Conservation (phyloP, 768 basidiomycete species). For the Russula emetica region DNA sequence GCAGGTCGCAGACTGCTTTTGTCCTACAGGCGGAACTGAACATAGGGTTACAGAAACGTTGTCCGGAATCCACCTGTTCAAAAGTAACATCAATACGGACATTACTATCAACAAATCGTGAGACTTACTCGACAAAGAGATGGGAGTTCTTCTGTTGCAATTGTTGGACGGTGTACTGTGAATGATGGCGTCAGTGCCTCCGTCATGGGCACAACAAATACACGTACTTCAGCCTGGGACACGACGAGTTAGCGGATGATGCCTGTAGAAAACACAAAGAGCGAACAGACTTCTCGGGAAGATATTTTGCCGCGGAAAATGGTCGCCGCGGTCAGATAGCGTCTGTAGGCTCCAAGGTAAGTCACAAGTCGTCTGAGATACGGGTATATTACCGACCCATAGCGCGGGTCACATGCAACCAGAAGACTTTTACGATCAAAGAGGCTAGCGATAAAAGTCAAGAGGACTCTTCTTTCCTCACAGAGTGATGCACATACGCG, state of each 20-base stretch:
- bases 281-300: constrained; percentile 68
- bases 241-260: constrained; percentile 31
- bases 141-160: constrained; percentile 71
- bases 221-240: constrained; percentile 33
- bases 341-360: constrained; percentile 40
- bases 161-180: constrained; percentile 63
- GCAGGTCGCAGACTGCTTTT: constrained; percentile 66
- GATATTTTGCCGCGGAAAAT: constrained; percentile 83
- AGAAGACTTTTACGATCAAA: constrained; percentile 79
- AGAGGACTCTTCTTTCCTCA: neutral
- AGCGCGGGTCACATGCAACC: constrained; percentile 76
- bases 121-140: constrained; percentile 73
- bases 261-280: constrained; percentile 28
- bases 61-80: constrained; percentile 81
- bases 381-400: constrained; percentile 48
- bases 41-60: constrained; percentile 83
- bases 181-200: constrained; percentile 18
- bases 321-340: constrained; percentile 81
- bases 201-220: constrained; percentile 9
- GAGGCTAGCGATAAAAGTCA: constrained; percentile 42
- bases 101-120: neutral
- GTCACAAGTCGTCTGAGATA: neutral
- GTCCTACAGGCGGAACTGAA: constrained; percentile 78
- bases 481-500: constrained; percentile 46
- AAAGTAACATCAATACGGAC: neutral